phyloP scores from a whole-genome alignment of 225 moss, liverwort and hornwort species.

The Ulota crispa region DNA sequence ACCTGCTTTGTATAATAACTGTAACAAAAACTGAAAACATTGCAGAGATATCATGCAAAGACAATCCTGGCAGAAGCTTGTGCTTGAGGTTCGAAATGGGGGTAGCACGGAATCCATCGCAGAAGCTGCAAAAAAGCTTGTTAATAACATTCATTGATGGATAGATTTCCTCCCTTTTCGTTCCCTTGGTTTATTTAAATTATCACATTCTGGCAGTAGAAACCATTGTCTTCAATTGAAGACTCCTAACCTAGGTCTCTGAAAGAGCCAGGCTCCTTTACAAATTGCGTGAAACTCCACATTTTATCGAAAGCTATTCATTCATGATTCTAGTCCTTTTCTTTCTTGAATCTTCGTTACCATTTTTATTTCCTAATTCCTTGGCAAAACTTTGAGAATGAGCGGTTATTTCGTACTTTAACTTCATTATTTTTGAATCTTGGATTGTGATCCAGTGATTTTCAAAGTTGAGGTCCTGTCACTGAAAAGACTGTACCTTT shows the following conservation, averaged over 20 bases:
- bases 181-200: neutral
- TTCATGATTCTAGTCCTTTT: neutral
- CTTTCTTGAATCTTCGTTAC: neutral
- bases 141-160: slow-evolving; percentile 27
- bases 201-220: neutral
- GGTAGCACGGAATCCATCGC: slow-evolving; percentile 54
- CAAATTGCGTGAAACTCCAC: neutral
- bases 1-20: neutral
- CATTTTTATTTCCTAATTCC: neutral
- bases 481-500: too few species aligned
- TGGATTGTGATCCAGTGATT: neutral
- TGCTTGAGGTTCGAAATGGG: slow-evolving; percentile 44
- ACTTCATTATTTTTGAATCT: neutral
- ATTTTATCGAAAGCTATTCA: neutral
- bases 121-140: slow-evolving; percentile 64
- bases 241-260: neutral
- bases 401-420: neutral
- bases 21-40: neutral
- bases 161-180: neutral
- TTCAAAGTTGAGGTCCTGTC: neutral
- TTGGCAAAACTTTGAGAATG: neutral
- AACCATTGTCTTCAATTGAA: neutral
- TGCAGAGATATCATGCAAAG: slow-evolving; percentile 67
- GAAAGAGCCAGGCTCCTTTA: neutral
- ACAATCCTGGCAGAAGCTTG: slow-evolving; percentile 72